Conservation (phyloP, 2,329 filamentous ascomycete species). For the Cephalotrichum gorgonifer region DNA sequence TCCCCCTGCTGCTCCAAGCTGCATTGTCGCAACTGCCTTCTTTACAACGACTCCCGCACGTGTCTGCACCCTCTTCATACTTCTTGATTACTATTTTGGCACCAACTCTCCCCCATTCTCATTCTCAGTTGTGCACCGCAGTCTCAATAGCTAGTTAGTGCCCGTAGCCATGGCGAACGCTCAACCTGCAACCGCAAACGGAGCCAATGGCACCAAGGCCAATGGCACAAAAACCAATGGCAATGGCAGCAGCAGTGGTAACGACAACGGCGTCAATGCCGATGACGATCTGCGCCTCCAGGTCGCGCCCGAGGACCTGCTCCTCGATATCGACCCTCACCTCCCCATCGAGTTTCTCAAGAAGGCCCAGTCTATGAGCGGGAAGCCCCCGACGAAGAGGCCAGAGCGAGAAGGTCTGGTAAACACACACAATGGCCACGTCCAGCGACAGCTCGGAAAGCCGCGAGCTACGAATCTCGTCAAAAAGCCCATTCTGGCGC, state of each 20-base stretch:
- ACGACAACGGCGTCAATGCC: not conserved
- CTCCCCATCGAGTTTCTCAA: conserved; percentile 12
- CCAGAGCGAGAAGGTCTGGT: conserved; percentile 8
- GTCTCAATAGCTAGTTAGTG: not conserved
- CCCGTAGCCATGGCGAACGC: conserved; percentile 1
- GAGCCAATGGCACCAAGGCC: too few species aligned
- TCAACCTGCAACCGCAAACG: not conserved
- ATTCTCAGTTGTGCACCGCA: not conserved
- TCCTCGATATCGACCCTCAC: conserved; percentile 13
- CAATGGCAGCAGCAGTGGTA: too few species aligned
- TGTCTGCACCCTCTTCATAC: too few species aligned
- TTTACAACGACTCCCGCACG: too few species aligned
- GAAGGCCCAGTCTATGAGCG: conserved; percentile 11
- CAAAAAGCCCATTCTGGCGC: conserved; percentile 13
- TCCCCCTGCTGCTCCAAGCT: too few species aligned
- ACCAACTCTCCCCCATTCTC: not conserved
- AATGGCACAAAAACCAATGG: too few species aligned
- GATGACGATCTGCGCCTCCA: conserved; percentile 10
- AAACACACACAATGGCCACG: conserved; percentile 11
- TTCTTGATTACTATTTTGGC: too few species aligned
- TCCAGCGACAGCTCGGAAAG: conserved; percentile 4
- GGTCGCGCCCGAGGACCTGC: conserved; percentile 11
- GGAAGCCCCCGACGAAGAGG: conserved; percentile 10
- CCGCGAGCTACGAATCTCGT: conserved; percentile 12
- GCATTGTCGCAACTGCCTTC: too few species aligned